These are phyloP conservation scores for Ettlia oleoabundans DNA, from an alignment of 139 green algal species.

Conservation along the genomic window DNA sequence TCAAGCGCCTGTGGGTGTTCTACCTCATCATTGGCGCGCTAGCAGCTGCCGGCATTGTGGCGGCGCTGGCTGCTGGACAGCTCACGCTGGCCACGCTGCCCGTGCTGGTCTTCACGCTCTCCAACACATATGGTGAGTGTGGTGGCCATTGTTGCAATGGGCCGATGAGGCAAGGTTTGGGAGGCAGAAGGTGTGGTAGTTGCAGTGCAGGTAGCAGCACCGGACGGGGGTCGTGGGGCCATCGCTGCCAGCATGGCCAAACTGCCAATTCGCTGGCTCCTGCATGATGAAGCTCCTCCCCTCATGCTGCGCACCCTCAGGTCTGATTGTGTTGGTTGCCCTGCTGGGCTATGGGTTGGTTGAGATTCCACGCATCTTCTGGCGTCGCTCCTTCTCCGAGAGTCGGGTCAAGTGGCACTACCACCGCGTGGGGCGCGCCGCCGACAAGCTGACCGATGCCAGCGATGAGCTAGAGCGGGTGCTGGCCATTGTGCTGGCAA, in stretches of 20 bases:
- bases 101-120: conserved; percentile 75
- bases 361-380: conserved; percentile 82
- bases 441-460: conserved; percentile 62
- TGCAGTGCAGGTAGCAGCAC: too few relatives aligned
- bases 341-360: conserved; percentile 93
- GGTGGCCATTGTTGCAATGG: too few relatives aligned
- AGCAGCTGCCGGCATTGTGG: conserved; percentile 52
- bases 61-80: conserved; percentile 61
- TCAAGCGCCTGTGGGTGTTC: conserved; percentile 79
- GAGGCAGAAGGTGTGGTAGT: too few relatives aligned
- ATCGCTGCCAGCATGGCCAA: too few relatives aligned
- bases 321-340: conserved; percentile 78
- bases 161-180: too few relatives aligned
- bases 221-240: too few relatives aligned
- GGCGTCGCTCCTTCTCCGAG: conserved; percentile 66
- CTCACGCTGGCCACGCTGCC: conserved; percentile 59
- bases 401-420: conserved; percentile 51
- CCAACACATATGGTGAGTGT: conserved; percentile 94
- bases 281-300: not conserved
- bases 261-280: not conserved
- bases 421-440: conserved; percentile 48
- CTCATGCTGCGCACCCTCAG: too few relatives aligned
- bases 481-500: conserved; percentile 57
- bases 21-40: conserved; percentile 75
- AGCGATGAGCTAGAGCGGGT: conserved; percentile 49